Evolutionary conservation across 108 stramenopile genomes (phyloP).

Genomic region (Fragilaria crotonensis): DNA sequence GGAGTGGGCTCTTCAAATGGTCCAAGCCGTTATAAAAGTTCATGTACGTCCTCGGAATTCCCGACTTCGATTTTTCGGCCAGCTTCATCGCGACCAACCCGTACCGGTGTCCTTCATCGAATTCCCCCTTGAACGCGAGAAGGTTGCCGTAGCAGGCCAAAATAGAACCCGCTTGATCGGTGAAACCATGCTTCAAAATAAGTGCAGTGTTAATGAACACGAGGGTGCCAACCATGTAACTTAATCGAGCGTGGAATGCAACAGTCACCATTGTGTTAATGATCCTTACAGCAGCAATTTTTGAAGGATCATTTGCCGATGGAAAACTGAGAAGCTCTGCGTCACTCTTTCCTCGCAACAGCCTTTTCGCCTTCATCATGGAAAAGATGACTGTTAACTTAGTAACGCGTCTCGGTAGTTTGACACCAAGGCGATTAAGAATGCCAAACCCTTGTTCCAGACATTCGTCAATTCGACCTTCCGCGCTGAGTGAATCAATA

Average conservation of each 20-base stretch:
- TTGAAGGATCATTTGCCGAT: neutral
- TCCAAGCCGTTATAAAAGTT: neutral
- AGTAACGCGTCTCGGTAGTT: neutral
- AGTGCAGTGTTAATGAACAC: neutral
- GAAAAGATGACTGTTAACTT: neutral
- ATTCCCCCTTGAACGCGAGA: conserved; percentile 2
- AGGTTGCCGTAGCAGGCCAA: neutral
- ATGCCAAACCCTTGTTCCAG: neutral
- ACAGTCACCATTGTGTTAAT: neutral
- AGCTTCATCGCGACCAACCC: conserved; percentile 10
- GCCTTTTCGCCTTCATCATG: neutral
- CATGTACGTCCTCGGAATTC: neutral
- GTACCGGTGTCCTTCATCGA: conserved; percentile 9
- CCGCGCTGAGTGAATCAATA: conserved; percentile 2
- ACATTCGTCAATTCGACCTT: neutral
- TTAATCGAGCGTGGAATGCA: neutral
- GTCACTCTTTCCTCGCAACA: neutral
- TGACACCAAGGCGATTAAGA: neutral
- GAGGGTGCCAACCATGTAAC: neutral
- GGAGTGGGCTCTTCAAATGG: conserved; percentile 14
- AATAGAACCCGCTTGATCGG: neutral
- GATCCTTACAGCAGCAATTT: neutral
- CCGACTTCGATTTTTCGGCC: neutral
- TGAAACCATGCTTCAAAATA: neutral
- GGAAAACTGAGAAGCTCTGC: neutral